Evolutionary conservation across 2,329 filamentous ascomycete species (phyloP).

Genomic region (Colletotrichum destructivum): DNA sequence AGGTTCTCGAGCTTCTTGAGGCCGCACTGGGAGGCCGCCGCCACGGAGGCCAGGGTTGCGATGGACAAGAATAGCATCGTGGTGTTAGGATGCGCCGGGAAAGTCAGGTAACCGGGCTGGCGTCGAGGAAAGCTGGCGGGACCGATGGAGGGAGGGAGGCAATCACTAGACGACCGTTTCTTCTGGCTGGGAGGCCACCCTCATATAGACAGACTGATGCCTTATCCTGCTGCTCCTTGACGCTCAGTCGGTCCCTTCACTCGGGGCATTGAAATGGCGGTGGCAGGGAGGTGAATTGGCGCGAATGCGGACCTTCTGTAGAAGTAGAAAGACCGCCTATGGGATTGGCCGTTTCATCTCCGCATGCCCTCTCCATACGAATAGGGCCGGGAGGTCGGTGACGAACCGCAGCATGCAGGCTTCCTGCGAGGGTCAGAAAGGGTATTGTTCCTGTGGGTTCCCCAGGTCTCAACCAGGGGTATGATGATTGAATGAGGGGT

Average conservation of each 20-base stretch:
- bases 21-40: constrained; percentile 42
- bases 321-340: constrained; percentile 18
- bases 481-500: constrained; percentile 28
- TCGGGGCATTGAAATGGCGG: constrained; percentile 5
- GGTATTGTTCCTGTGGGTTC: not conserved
- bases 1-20: constrained; percentile 71
- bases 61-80: constrained; percentile 29
- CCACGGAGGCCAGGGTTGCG: constrained; percentile 31
- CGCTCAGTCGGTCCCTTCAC: constrained; percentile 4
- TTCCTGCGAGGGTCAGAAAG: not conserved
- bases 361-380: not conserved
- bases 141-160: not conserved
- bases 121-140: not conserved
- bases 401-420: constrained; percentile 17
- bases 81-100: not conserved
- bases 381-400: not conserved
- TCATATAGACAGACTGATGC: constrained; percentile 8
- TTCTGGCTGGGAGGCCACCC: not conserved
- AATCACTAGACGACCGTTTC: not conserved
- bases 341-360: not conserved
- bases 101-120: not conserved
- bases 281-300: constrained; percentile 4
- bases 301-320: constrained; percentile 6
- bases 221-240: constrained; percentile 7
- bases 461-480: constrained; percentile 15